Base-by-base conservation (phyloP, 495 filamentous ascomycete genomes). In the Pyrenula aspistea region DNA sequence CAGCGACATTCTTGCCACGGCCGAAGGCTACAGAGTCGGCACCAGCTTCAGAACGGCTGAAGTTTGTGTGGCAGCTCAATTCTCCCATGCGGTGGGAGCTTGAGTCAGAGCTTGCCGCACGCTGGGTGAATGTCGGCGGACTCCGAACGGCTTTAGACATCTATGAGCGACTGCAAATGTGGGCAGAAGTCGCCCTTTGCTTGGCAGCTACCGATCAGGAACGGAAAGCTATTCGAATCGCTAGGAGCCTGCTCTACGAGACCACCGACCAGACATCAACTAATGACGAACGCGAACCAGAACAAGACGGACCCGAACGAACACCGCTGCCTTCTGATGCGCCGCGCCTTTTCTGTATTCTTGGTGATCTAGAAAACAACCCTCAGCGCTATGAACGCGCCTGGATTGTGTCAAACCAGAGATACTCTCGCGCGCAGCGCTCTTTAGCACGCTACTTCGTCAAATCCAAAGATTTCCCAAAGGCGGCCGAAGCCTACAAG, bases 131-230 rank as follows among this genome's bases (percentile, higher is more conserved):
- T 22, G 79, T 96, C 1, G 93, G 93, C 22, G 91, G 88, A 51
- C 75, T 99, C 8, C 80, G 88, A 1, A 91, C 92, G 0, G 93
- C 93, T 0, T 77, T 99, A 11, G 93, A 96, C 53, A 97, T 99
- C 62, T 99, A 96, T 71, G 91, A 95, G 70, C 80, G 93, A 2
- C 75, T 99, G 11, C 84, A 92, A 51, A 85, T 99, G 71, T 97
- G 92, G 91, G 87, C 93, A 10, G 93, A 99, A 71, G 89, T 87
- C 10, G 93, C 94, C 0, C 77, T 99, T 0, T 99, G 93, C 68
- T 89, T 86, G 65, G 86, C 86, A 12, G 81, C 81, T 1, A 87
- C 85, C 1, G 89, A 94, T 42, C 77, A 83, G 49, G 93, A 96
- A 69, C 87, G 85, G 20, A 93, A 91, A 65, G 93, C 89, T 2